These are phyloP conservation scores for Nemania sp. DNA, from an alignment of 2,329 filamentous ascomycete species.

Conservation along the genomic window DNA sequence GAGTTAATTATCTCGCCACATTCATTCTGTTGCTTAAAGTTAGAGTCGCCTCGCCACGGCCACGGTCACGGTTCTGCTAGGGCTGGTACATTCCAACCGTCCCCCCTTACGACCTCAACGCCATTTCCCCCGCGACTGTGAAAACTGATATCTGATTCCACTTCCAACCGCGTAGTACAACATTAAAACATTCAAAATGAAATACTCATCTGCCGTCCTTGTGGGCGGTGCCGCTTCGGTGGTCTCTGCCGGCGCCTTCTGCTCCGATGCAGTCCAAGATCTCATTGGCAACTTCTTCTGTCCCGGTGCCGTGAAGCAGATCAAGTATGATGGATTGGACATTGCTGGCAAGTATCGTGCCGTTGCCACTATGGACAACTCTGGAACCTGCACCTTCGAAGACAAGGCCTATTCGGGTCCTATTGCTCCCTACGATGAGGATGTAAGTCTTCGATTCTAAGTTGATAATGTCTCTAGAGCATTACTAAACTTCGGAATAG, in stretches of 20 bases:
- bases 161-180: slow-evolving; percentile 11
- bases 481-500: slow-evolving; percentile 55
- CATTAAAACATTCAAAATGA: slow-evolving; percentile 41
- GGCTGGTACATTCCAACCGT: slow-evolving; percentile 30
- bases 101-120: slow-evolving; percentile 16
- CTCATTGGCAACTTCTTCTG: slow-evolving; percentile 47
- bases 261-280: slow-evolving; percentile 44
- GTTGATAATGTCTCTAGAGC: background rate
- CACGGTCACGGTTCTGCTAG: slow-evolving; percentile 1
- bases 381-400: slow-evolving; percentile 66
- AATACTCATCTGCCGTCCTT: slow-evolving; percentile 45
- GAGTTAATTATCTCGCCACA: slow-evolving; percentile 40
- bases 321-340: slow-evolving; percentile 75
- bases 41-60: slow-evolving; percentile 18
- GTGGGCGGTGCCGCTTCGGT: slow-evolving; percentile 46
- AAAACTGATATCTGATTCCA: slow-evolving; percentile 17
- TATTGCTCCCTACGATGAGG: slow-evolving; percentile 76
- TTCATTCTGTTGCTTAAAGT: slow-evolving; percentile 37
- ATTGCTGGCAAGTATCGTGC: slow-evolving; percentile 72
- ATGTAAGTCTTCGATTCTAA: slow-evolving; percentile 63
- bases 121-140: slow-evolving; percentile 5
- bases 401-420: slow-evolving; percentile 68
- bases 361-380: slow-evolving; percentile 69
- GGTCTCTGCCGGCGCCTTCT: slow-evolving; percentile 44
- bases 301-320: slow-evolving; percentile 64